These are phyloP conservation scores for Miscanthus sacchariflorus DNA, from an alignment of 202 grass and related monocot species.

Conservation along the genomic window DNA sequence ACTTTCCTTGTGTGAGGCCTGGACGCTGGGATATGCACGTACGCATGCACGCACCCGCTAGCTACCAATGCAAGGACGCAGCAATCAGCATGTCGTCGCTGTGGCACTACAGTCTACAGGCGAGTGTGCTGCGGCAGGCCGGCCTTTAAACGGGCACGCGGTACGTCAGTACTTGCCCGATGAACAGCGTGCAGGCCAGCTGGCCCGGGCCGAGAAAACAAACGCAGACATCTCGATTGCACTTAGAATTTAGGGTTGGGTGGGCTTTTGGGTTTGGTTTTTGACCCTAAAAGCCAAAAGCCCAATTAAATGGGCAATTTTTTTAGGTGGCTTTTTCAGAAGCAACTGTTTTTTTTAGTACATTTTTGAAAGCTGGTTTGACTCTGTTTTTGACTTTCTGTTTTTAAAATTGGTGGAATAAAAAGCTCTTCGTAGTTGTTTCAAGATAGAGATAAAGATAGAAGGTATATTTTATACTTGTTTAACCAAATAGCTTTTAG, in stretches of 20 bases:
- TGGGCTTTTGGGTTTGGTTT: too few relatives aligned
- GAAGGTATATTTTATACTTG: too few relatives aligned
- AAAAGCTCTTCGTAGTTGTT: too few relatives aligned
- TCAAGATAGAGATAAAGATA: too few relatives aligned
- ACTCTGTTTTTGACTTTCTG: too few relatives aligned
- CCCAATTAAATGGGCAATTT: too few relatives aligned
- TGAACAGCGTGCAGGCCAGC: background rate
- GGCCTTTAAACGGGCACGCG: background rate
- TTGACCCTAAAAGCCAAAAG: too few relatives aligned
- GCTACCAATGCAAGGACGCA: background rate
- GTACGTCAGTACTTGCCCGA: background rate
- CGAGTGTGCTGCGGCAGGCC: background rate
- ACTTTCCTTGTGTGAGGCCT: background rate
- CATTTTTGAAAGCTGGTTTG: too few relatives aligned
- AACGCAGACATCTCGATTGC: background rate
- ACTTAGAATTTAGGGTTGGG: background rate
- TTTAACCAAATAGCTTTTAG: too few relatives aligned
- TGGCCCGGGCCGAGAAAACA: background rate
- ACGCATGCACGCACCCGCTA: background rate
- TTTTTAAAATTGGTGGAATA: too few relatives aligned
- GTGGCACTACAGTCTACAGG: background rate
- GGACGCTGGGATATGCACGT: background rate
- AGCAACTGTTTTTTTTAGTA: too few relatives aligned
- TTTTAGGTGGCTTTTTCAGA: too few relatives aligned
- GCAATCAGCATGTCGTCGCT: constrained; percentile 6